phyloP scores from a whole-genome alignment of 805 yeast species.

The Kuraishia piskuri region DNA sequence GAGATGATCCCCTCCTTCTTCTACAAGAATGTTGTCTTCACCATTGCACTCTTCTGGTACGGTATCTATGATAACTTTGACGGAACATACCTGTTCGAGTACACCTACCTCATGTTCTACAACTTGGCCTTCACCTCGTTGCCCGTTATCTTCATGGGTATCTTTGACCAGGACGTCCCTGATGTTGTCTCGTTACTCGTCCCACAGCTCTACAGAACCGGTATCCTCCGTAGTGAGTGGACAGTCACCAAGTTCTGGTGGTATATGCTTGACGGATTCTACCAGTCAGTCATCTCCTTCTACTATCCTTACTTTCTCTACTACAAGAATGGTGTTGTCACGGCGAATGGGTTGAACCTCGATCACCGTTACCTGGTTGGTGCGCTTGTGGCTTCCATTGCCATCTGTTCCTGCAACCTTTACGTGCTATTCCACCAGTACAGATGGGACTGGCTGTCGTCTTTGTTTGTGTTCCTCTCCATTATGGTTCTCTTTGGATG shows the following conservation, averaged over 20 bases:
- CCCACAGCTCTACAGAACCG: slow-evolving; percentile 68
- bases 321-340: slow-evolving; percentile 31
- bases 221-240: slow-evolving; percentile 70
- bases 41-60: slow-evolving; percentile 71
- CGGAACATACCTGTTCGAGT: slow-evolving; percentile 74
- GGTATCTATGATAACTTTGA: slow-evolving; percentile 69
- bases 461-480: slow-evolving; percentile 47
- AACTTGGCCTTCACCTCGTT: slow-evolving; percentile 77
- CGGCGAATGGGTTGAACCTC: slow-evolving; percentile 43
- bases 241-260: slow-evolving; percentile 55
- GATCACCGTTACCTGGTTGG: slow-evolving; percentile 76
- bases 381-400: slow-evolving; percentile 53
- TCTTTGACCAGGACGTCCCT: slow-evolving; percentile 74
- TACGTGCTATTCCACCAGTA: slow-evolving; percentile 60
- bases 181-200: slow-evolving; percentile 61
- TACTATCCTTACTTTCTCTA: slow-evolving; percentile 63
- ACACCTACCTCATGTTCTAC: slow-evolving; percentile 72
- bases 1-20: slow-evolving; percentile 83
- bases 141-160: slow-evolving; percentile 71
- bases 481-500: slow-evolving; percentile 56
- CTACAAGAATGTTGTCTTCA: slow-evolving; percentile 70
- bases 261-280: slow-evolving; percentile 72
- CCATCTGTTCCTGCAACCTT: slow-evolving; percentile 58
- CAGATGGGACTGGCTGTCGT: slow-evolving; percentile 76
- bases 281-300: slow-evolving; percentile 65